Evolutionary conservation across 768 basidiomycete genomes (phyloP).

Genomic region (Boletus rubroflammeus): DNA sequence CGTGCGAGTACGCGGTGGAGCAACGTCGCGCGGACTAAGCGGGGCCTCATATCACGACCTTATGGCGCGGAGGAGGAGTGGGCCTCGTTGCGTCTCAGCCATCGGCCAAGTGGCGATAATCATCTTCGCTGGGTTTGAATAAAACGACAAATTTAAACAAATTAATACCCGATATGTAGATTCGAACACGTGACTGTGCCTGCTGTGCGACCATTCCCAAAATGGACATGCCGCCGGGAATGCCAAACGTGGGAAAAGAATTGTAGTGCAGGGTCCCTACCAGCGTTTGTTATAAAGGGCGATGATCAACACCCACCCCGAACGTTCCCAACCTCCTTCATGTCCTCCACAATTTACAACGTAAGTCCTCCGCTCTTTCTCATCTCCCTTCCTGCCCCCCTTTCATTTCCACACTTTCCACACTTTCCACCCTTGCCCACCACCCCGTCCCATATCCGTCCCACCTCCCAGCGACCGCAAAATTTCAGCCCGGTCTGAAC

Average conservation of each 20-base stretch:
- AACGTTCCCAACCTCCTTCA: slow-evolving; percentile 36
- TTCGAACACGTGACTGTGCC: slow-evolving; percentile 30
- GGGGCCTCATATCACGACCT: not conserved
- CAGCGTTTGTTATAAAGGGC: slow-evolving; percentile 37
- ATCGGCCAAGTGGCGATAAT: slow-evolving; percentile 7
- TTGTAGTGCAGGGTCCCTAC: slow-evolving; percentile 32
- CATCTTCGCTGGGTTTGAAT: slow-evolving; percentile 24
- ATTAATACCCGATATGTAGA: slow-evolving; percentile 17
- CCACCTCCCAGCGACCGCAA: slow-evolving; percentile 15
- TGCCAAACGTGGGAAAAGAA: slow-evolving; percentile 35
- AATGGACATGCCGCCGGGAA: slow-evolving; percentile 34
- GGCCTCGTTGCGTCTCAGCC: not conserved
- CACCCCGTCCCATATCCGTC: not conserved
- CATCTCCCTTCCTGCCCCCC: not conserved
- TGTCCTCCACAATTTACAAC: slow-evolving; percentile 39
- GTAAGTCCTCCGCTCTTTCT: slow-evolving; percentile 23
- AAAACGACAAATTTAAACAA: slow-evolving; percentile 8
- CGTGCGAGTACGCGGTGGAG: too few species aligned
- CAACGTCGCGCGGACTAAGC: not conserved
- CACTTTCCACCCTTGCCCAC: not conserved
- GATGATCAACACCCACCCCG: slow-evolving; percentile 38
- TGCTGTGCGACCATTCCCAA: slow-evolving; percentile 21
- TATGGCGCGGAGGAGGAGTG: slow-evolving; percentile 4
- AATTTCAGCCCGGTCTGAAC: slow-evolving; percentile 19
- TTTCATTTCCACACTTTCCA: not conserved